phyloP scores from a whole-genome alignment of 2,329 filamentous ascomycete genomes.

The Monilinia vaccinii-corymbosi region DNA sequence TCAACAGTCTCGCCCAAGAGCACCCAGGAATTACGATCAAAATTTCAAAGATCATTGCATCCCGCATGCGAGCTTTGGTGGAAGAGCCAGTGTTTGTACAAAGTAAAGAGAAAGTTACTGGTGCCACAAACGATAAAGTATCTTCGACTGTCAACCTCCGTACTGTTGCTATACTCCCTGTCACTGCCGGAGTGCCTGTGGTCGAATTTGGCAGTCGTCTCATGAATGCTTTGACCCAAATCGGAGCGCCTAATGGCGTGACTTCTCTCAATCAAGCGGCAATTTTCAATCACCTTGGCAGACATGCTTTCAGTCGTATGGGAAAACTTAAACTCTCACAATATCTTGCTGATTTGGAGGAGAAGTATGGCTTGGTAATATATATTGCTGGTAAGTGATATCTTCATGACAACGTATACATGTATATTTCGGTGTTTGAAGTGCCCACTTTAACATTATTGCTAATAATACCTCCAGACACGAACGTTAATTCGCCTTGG shows the following conservation, averaged over 20 bases:
- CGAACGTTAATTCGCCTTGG: constrained; percentile 94
- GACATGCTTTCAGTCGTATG: constrained; percentile 95
- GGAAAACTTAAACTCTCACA: constrained; percentile 93
- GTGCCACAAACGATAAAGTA: constrained; percentile 53
- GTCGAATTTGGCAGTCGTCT: constrained; percentile 89
- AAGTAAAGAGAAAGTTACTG: constrained; percentile 51
- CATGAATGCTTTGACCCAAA: constrained; percentile 79
- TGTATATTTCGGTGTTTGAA: not conserved
- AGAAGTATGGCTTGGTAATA: constrained; percentile 90
- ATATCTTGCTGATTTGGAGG: constrained; percentile 91
- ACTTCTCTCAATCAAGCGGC: constrained; percentile 88
- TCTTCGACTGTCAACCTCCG: constrained; percentile 87
- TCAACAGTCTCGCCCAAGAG: constrained; percentile 95
- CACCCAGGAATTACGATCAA: constrained; percentile 98
- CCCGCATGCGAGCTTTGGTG: constrained; percentile 81
- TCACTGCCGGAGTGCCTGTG: constrained; percentile 85
- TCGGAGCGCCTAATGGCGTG: constrained; percentile 81
- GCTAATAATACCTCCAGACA: constrained; percentile 48
- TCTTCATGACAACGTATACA: constrained; percentile 34
- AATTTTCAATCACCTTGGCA: constrained; percentile 87
- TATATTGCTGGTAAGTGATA: constrained; percentile 68
- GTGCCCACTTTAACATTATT: not conserved
- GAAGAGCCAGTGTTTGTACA: constrained; percentile 67
- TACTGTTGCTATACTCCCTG: constrained; percentile 85
- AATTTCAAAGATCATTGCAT: constrained; percentile 96